Evolutionary conservation across 2,329 filamentous ascomycete species (phyloP), one percentile per base, ranked within the genome.

Genomic region (Chrysoporthe cubensis): DNA sequence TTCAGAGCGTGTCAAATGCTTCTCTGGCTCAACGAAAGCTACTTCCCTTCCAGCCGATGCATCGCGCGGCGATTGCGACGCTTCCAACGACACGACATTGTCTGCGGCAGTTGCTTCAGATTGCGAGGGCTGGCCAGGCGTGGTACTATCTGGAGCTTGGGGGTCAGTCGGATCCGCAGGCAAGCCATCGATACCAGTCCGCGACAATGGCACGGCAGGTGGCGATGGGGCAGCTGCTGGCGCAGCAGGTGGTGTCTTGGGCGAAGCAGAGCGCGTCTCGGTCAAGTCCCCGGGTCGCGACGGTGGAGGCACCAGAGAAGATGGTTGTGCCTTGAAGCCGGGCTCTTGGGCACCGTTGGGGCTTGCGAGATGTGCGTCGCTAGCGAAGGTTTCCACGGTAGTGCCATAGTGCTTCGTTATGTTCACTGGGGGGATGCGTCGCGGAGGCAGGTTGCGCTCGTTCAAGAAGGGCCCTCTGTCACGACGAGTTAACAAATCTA

Each of bases 401-500:
- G 59, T 50, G 14, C 11, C 63, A 40, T 44, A 59, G 42, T 61
- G n/a, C 44, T 62, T 64, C 16, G 65, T 40, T 58, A 61, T 52
- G 46, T 54, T 43, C 40, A 66, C 58, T 61, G 59, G 72, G 43
- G 58, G 68, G 68, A 66, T 71, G 72, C 34, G 64, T 43, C 71
- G 70, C 57, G 56, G 18, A 7, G 70, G 70, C 56, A 71, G 62
- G 66, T 68, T 66, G 63, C 63, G 64, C 66, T 71, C 70, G 58
- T 71, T 68, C 40, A 71, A 64, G 40, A 60, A 68, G 9, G 68
- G 68, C 18, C 68, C 62, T 64, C 65, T 66, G 54, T 50, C 64
- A 72, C 65, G 66, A 66, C 52, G 67, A 66, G 69, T 76, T 71
- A 75, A 72, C 64, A 69, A 42, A 66, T 59, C 60, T 61, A 58